phyloP scores from a whole-genome alignment of 768 basidiomycete species.

The Amanita pallidorosea region DNA sequence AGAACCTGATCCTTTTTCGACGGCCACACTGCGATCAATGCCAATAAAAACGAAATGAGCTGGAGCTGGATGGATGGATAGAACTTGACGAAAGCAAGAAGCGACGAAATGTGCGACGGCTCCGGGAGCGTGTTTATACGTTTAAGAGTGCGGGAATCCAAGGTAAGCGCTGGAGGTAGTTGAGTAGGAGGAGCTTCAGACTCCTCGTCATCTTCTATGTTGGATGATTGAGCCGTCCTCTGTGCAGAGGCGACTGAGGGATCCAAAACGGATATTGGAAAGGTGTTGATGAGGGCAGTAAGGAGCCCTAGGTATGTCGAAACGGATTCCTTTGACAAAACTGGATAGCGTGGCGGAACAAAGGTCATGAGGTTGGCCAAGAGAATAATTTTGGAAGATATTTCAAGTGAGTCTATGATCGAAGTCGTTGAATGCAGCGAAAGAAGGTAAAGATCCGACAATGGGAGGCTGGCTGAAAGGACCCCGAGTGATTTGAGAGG shows the following conservation, averaged over 20 bases:
- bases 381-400: conserved; percentile 42
- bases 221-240: conserved; percentile 4
- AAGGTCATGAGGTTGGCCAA: conserved; percentile 66
- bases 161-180: conserved; percentile 14
- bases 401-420: conserved; percentile 13
- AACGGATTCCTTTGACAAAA: conserved; percentile 33
- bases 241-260: conserved; percentile 14
- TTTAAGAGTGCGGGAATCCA: conserved; percentile 52
- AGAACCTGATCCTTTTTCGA: conserved; percentile 46
- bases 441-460: conserved; percentile 22
- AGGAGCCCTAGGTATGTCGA: conserved; percentile 44
- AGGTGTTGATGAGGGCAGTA: conserved; percentile 34
- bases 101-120: conserved; percentile 37
- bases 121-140: conserved; percentile 51
- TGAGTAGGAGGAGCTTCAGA: conserved; percentile 24
- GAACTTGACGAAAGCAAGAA: conserved; percentile 36
- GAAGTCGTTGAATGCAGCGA: conserved; percentile 10
- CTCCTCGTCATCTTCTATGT: conserved; percentile 23
- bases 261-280: conserved; percentile 46
- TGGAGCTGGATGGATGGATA: conserved; percentile 28
- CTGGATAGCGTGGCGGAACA: conserved; percentile 47
- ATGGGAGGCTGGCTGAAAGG: conserved; percentile 57
- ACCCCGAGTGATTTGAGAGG: conserved; percentile 50
- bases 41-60: conserved; percentile 48
- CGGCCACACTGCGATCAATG: conserved; percentile 53